Evolutionary conservation across 345 rosid genomes (phyloP).

Genomic region (Xanthoceras sorbifolium): DNA sequence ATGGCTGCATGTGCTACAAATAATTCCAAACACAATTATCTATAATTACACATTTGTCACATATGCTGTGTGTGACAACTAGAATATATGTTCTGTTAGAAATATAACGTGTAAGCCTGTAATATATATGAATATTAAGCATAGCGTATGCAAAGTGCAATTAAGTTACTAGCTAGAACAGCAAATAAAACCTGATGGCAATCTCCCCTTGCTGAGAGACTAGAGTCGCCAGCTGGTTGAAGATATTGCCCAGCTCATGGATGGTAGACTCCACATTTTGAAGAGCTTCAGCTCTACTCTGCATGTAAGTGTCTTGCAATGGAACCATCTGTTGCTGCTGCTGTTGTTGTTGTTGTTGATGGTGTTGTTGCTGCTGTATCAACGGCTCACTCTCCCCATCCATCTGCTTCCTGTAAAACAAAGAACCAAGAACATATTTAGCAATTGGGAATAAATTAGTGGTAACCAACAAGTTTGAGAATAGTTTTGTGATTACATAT

Average conservation of each 20-base stretch:
- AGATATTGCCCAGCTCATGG: slow-evolving; percentile 58
- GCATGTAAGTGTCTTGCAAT: slow-evolving; percentile 65
- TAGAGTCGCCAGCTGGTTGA: slow-evolving; percentile 60
- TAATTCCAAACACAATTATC: background rate
- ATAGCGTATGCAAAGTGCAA: background rate
- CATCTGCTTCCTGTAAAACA: slow-evolving; percentile 40
- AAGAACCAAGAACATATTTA: slow-evolving; percentile 9
- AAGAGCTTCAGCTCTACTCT: slow-evolving; percentile 73
- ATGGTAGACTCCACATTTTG: slow-evolving; percentile 70
- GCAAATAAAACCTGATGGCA: slow-evolving; percentile 51
- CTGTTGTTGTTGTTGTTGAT: slow-evolving; percentile 43
- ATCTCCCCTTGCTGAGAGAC: slow-evolving; percentile 73
- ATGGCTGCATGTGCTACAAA: background rate
- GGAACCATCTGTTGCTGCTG: slow-evolving; percentile 62
- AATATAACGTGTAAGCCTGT: background rate
- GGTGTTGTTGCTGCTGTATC: slow-evolving; percentile 42
- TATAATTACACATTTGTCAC: background rate
- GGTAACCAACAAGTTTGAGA: background rate
- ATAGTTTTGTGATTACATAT: background rate
- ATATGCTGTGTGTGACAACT: background rate
- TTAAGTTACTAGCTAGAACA: background rate
- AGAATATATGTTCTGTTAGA: background rate
- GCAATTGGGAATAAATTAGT: background rate
- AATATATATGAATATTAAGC: background rate
- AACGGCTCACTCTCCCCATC: slow-evolving; percentile 60